Percentiles rank a stretch among this genome's conserved stretches.
phyloP scores from a whole-genome alignment of 1,284 basidiomycete species.

The Sphagnurus paluster region DNA sequence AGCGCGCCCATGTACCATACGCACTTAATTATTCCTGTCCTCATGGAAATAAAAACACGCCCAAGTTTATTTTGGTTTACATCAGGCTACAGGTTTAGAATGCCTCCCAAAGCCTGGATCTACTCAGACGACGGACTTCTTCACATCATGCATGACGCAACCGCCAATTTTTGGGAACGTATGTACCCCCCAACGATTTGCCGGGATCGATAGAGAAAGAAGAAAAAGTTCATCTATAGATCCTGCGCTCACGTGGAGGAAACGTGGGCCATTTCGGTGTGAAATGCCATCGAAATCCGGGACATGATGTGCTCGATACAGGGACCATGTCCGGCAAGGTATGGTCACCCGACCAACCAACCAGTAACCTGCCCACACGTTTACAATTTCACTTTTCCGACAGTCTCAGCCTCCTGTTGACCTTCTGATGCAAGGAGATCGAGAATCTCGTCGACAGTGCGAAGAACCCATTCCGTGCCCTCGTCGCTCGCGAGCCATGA shows the following conservation, averaged over 20 bases:
- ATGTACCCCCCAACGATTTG: constrained; percentile 9
- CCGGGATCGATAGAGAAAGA: constrained; percentile 25
- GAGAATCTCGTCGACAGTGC: constrained; percentile 80
- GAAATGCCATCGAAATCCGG: constrained; percentile 27
- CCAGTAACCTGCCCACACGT: constrained; percentile 25
- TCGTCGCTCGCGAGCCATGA: constrained; percentile 88
- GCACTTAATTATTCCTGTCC: constrained; percentile 12
- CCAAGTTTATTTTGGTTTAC: neutral
- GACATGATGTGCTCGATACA: constrained; percentile 38
- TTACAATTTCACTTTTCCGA: constrained; percentile 66
- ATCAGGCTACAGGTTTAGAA: too few relatives aligned
- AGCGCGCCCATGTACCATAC: constrained; percentile 13
- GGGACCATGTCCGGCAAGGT: constrained; percentile 27
- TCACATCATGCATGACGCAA: neutral
- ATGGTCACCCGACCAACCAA: constrained; percentile 36
- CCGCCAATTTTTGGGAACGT: neutral
- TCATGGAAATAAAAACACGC: constrained; percentile 3
- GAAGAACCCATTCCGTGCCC: constrained; percentile 90
- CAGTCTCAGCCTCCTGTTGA: constrained; percentile 34
- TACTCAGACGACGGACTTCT: too few relatives aligned
- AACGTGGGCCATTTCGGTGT: constrained; percentile 21
- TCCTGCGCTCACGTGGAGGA: constrained; percentile 32
- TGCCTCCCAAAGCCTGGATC: too few relatives aligned
- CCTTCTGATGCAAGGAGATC: constrained; percentile 63
- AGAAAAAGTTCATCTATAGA: constrained; percentile 22